A percentile compares a stretch with the other conserved stretches of the same genome.
Conservation (phyloP, 148 eudicot species). For the Dianthus caryophyllus region DNA sequence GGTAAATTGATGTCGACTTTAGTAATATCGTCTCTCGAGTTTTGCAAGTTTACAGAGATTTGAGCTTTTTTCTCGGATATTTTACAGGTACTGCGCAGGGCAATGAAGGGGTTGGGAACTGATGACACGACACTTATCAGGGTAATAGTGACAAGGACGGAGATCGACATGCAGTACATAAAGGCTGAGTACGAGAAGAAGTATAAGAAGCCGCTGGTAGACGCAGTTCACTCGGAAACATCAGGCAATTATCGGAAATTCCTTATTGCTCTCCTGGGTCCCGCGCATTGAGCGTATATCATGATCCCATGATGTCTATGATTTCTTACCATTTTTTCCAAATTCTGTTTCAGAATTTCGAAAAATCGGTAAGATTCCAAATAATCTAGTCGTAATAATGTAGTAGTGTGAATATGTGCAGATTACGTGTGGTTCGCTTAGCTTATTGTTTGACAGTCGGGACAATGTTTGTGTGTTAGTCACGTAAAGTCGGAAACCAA, state of each 20-base stretch:
- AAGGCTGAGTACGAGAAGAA: constrained; percentile 73
- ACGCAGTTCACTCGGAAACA: constrained; percentile 77
- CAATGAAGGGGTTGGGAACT: constrained; percentile 92
- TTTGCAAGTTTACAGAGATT: not conserved
- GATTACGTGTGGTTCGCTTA: not conserved
- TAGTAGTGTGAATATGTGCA: constrained; percentile 5
- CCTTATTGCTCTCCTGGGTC: constrained; percentile 74
- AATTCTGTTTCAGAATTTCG: too few relatives aligned
- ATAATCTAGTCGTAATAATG: not conserved
- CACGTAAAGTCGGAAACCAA: too few relatives aligned
- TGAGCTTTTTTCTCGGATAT: not conserved
- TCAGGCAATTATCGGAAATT: constrained; percentile 68
- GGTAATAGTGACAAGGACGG: constrained; percentile 73
- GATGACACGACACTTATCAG: constrained; percentile 58
- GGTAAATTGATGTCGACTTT: constrained; percentile 25
- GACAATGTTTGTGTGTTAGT: not conserved
- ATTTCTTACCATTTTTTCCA: not conserved
- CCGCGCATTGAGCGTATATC: constrained; percentile 29
- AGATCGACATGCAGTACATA: constrained; percentile 79
- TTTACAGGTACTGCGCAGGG: constrained; percentile 53
- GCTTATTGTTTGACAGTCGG: constrained; percentile 2
- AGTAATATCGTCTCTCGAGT: not conserved
- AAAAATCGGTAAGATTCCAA: too few relatives aligned
- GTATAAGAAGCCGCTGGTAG: constrained; percentile 57
- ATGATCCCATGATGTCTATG: not conserved